Evolutionary conservation across 1,139 yeast genomes (phyloP), one percentile per base, ranked within the genome.

Genomic region (Protomyces gravidus): DNA sequence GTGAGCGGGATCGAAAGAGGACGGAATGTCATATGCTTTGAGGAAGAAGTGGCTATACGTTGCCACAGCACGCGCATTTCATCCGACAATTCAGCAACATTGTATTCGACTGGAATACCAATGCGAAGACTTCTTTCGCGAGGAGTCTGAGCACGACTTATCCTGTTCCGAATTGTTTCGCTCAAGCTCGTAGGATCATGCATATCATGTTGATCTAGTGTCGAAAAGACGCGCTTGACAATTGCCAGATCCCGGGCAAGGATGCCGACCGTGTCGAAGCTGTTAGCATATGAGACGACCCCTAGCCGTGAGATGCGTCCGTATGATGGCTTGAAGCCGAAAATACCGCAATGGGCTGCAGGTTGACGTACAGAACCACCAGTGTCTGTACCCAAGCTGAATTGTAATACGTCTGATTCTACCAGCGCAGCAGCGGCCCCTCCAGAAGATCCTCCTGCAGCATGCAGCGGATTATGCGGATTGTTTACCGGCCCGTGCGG

Each of bases 341-440:
- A 74, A 0, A 86, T 78, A 0, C 89, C 87, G 67, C 95, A 85
- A 71, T 86, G 88, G 23, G 95, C 84, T 0, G 96, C 95, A 0
- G 99, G 99, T 23, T 86, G 75, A 62, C 99, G 76, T 0, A 92
- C 89, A 0, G 97, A 89, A 0, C 99, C 99, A 2, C 99, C 99
- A 0, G 99, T 92, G 68, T 92, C 99, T 0, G 97, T 87, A 0
- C 98, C 99, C 9, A 53, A 27, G 26, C 46, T 15, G 21, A 53
- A 53, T 9, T 30, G 39, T 6, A 39, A 26, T 15, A n/a, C 25
- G 17, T 42, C 7, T n/a, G 17, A 19, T 7, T 9, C 32, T 2
- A 28, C 4, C 46, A 94, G 72, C 1, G 88, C 79, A 62, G 84
- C 83, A 0, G 97, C 97, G 51, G 95, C 81, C 0, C 98, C 98